phyloP scores from a whole-genome alignment of 2,329 filamentous ascomycete genomes.

The Xylariaceae sp. region DNA sequence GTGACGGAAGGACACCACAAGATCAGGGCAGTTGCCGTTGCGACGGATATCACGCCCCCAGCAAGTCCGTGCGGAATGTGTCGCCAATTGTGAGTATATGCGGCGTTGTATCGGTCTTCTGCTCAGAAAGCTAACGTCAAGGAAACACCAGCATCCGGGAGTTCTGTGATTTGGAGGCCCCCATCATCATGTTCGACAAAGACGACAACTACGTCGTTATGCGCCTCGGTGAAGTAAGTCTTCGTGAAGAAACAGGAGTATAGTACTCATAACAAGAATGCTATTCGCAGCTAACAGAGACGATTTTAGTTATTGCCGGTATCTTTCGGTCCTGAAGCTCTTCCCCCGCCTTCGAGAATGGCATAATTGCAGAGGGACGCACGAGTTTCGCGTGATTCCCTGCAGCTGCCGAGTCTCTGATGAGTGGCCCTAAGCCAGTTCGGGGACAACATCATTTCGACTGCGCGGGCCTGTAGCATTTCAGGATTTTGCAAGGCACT shows the following conservation, averaged over 20 bases:
- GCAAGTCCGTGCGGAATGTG: constrained; percentile 93
- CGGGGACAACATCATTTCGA: not conserved
- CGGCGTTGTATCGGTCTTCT: not conserved
- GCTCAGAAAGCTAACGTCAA: not conserved
- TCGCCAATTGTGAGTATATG: constrained; percentile 71
- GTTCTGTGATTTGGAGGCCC: constrained; percentile 66
- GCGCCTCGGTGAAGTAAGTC: constrained; percentile 63
- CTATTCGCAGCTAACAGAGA: constrained; percentile 5
- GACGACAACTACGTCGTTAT: constrained; percentile 69
- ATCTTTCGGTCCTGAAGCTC: constrained; percentile 64
- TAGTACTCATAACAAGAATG: not conserved
- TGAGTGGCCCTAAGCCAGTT: not conserved
- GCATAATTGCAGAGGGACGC: too few species aligned
- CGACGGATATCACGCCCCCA: constrained; percentile 71
- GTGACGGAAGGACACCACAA: constrained; percentile 56
- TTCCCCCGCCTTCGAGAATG: constrained; percentile 39
- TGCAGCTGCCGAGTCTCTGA: not conserved
- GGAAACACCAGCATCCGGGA: constrained; percentile 62
- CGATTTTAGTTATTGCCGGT: constrained; percentile 62
- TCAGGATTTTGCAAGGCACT: too few species aligned
- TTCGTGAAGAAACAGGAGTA: too few species aligned
- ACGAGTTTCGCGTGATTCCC: too few species aligned
- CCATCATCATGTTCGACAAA: constrained; percentile 91
- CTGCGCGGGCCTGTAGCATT: too few species aligned
- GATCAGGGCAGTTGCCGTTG: constrained; percentile 80